Evolutionary conservation across 768 basidiomycete genomes (phyloP).

Genomic region (Pholiota molesta): DNA sequence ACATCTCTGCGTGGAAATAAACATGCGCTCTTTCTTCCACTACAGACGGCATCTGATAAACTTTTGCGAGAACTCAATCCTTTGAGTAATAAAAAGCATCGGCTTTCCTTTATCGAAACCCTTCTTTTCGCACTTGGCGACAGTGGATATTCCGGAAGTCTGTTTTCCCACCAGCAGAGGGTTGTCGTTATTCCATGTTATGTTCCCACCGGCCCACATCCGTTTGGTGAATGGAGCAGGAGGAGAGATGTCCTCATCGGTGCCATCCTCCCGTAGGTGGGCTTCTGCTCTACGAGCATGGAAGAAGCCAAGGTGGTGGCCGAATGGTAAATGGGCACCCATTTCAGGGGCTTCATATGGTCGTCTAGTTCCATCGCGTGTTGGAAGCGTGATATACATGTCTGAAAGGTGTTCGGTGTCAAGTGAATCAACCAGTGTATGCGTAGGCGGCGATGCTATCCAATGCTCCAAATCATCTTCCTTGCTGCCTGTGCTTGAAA

Average conservation of each 20-base stretch:
- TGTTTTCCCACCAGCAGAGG: conserved; percentile 57
- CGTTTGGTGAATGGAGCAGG: conserved; percentile 72
- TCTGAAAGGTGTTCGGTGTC: conserved; percentile 61
- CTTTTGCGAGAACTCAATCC: conserved; percentile 53
- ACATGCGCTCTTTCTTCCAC: conserved; percentile 73
- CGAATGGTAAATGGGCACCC: conserved; percentile 52
- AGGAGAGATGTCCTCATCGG: conserved; percentile 71
- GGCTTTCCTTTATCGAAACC: conserved; percentile 65
- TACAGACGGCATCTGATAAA: conserved; percentile 47
- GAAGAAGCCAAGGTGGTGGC: conserved; percentile 78
- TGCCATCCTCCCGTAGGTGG: conserved; percentile 66
- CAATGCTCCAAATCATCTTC: conserved; percentile 47
- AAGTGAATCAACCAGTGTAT: conserved; percentile 52
- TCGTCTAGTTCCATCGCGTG: conserved; percentile 59
- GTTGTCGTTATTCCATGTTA: conserved; percentile 56
- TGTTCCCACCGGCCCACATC: conserved; percentile 83
- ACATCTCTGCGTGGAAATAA: conserved; percentile 40
- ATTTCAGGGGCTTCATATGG: conserved; percentile 44
- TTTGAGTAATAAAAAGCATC: conserved; percentile 77
- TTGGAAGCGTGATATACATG: conserved; percentile 72
- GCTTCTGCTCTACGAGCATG: conserved; percentile 63
- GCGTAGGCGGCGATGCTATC: conserved; percentile 51
- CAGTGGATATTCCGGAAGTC: conserved; percentile 49
- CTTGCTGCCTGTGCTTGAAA: conserved; percentile 1
- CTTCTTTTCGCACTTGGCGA: conserved; percentile 61